Conservation (phyloP, 2,329 filamentous ascomycete species). For the Shiraia bambusicola region DNA sequence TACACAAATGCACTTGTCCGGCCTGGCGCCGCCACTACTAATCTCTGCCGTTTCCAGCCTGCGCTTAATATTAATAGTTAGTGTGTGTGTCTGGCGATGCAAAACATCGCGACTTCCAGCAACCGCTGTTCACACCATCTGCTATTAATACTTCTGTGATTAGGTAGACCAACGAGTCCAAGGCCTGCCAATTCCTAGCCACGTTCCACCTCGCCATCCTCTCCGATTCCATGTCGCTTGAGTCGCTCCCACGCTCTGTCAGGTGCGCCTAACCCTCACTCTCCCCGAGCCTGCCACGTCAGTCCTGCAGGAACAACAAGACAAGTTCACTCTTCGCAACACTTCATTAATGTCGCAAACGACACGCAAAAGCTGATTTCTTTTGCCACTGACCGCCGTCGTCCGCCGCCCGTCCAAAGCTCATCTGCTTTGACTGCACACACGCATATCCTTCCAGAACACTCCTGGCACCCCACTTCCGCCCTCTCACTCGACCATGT, state of each 20-base stretch:
- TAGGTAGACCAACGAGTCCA: slow-evolving; percentile 23
- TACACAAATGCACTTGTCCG: too few relatives aligned
- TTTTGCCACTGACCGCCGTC: slow-evolving; percentile 27
- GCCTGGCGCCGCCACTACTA: too few relatives aligned
- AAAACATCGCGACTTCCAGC: neutral
- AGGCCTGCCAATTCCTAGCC: slow-evolving; percentile 17
- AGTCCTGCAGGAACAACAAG: slow-evolving; percentile 43
- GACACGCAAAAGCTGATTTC: slow-evolving; percentile 30
- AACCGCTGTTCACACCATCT: slow-evolving; percentile 12
- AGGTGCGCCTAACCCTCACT: slow-evolving; percentile 18
- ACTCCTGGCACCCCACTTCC: slow-evolving; percentile 21
- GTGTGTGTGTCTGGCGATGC: too few relatives aligned
- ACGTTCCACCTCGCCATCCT: slow-evolving; percentile 11
- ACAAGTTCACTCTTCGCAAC: slow-evolving; percentile 23
- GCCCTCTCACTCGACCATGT: slow-evolving; percentile 8
- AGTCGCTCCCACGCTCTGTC: slow-evolving; percentile 12
- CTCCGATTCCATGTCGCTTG: slow-evolving; percentile 14
- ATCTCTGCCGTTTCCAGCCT: too few relatives aligned
- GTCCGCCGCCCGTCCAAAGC: slow-evolving; percentile 24
- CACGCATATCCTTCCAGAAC: slow-evolving; percentile 27
- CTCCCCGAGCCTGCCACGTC: slow-evolving; percentile 36
- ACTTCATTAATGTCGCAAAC: slow-evolving; percentile 32
- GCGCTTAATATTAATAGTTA: too few relatives aligned
- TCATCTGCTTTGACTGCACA: slow-evolving; percentile 12
- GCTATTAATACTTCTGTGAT: too few relatives aligned